Percentiles rank a stretch among this genome's conserved stretches.
These are phyloP conservation scores for Vitis hybrid DNA, from an alignment of 177 flowering plant species.

Conservation along the genomic window DNA sequence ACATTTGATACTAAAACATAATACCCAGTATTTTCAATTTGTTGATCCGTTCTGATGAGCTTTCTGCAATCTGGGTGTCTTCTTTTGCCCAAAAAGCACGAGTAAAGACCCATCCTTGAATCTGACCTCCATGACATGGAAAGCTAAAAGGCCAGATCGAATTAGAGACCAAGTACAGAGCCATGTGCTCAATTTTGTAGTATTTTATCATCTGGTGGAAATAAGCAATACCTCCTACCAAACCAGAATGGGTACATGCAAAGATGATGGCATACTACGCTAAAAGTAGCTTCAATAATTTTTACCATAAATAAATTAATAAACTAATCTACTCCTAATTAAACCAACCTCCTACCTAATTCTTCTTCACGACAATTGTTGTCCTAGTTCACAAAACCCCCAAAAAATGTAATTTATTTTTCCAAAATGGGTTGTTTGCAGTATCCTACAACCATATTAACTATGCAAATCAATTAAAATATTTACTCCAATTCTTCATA, in stretches of 20 bases:
- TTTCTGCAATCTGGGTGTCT: conserved; percentile 39
- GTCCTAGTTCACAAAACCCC: too few relatives aligned
- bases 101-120: conserved; percentile 63
- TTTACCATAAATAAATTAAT: too few relatives aligned
- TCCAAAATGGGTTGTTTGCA: too few relatives aligned
- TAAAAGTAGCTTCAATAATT: too few relatives aligned
- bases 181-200: conserved; percentile 48
- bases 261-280: conserved; percentile 25
- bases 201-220: conserved; percentile 43
- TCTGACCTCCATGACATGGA: conserved; percentile 62
- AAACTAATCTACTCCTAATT: too few relatives aligned
- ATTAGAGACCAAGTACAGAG: conserved; percentile 54
- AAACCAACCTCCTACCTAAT: too few relatives aligned
- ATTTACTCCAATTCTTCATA: too few relatives aligned
- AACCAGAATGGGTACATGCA: conserved; percentile 70
- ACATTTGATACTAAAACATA: conserved; percentile 56
- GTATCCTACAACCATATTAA: too few relatives aligned
- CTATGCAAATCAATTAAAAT: too few relatives aligned
- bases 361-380: too few relatives aligned
- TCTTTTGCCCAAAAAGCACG: conserved; percentile 49
- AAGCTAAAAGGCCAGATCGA: conserved; percentile 39
- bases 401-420: too few relatives aligned
- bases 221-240: conserved; percentile 41
- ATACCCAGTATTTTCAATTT: conserved; percentile 48
- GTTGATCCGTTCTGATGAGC: conserved; percentile 33